A percentile compares a stretch with the other conserved stretches of the same genome.
Evolutionary conservation across 192 early-diverging fungal species (phyloP).

Genomic region (Backusella tarrabulga): DNA sequence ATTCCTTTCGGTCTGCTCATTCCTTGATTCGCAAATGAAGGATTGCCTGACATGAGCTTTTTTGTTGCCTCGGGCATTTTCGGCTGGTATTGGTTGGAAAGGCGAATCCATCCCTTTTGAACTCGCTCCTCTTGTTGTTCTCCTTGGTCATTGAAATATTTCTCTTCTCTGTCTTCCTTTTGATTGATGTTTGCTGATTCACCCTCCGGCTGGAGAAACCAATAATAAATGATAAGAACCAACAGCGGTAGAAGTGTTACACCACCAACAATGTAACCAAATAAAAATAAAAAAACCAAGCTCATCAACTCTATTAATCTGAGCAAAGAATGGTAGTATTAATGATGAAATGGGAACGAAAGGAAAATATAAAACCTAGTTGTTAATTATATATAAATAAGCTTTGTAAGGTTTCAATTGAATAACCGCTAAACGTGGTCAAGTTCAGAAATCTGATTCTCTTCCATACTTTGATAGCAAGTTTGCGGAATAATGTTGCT

Average conservation of each 20-base stretch:
- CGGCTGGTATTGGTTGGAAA: conserved; percentile 25
- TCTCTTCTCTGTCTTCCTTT: not conserved
- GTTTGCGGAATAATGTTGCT: no score
- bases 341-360: not conserved
- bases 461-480: no score
- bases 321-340: not conserved
- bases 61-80: conserved; percentile 6
- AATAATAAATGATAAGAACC: not conserved
- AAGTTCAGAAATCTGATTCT: not conserved
- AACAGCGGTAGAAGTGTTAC: not conserved
- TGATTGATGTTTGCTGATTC: not conserved
- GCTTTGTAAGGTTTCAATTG: not conserved
- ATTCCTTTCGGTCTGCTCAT: conserved; percentile 27
- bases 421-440: not conserved
- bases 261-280: not conserved
- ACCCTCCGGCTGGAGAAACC: not conserved
- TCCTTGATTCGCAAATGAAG: not conserved
- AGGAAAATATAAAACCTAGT: not conserved
- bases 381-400: not conserved
- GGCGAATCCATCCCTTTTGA: conserved; percentile 35
- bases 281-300: not conserved
- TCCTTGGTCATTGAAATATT: not conserved
- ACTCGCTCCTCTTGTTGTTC: not conserved
- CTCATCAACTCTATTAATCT: not conserved
- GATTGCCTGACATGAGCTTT: conserved; percentile 5